Base-by-base conservation (phyloP, 306 rosid species). In the Cucurbita maxima region DNA sequence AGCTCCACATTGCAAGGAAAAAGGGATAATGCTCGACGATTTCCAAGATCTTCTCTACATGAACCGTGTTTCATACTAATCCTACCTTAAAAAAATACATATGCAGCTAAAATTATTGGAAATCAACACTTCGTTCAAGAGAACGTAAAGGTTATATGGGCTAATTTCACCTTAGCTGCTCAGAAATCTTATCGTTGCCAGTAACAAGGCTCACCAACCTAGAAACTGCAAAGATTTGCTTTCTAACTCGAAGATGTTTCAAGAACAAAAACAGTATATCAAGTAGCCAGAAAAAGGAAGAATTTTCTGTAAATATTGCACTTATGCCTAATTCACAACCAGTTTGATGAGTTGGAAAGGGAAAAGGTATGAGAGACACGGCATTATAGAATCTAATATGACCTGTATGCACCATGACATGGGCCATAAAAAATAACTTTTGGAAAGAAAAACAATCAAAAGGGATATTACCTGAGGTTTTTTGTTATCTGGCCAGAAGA, bases 401-500 rank as follows among this genome's bases (percentile, higher is more conserved):
- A 64, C 47, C 22, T 12, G 25, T 18, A 64, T 5, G 4, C 15
- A 63, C 51, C 53, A 63, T 63, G 71, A 5, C 20, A 59, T 36
- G 34, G 43, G 18, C 13, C 67, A 14, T 36, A 30, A 19, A 63
- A 38, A 63, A 63, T 34, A 38, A 63, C 15, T 41, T 36, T 4
- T 19, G 54, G n/a, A 44, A 6, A 66, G 54, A 51, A 67, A 67
- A 67, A 36, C 12, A 20, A 67, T 18, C 0, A 12, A 47, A 71
- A 43, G 56, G 52, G 5, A 75, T 47, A 30, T 57, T 78, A 90
- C 96, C 86, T 91, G 97, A 15, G 98, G 98, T 59, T 76, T 90
- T 78, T 85, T 93, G 72, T 86, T 85, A 7, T 88, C 88, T 16
- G 96, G 80, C 98, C 98, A 93, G 37, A 80, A 85, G 20, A 93